Base-by-base conservation (phyloP, 768 basidiomycete genomes). In the Boletus subcaerulescens region DNA sequence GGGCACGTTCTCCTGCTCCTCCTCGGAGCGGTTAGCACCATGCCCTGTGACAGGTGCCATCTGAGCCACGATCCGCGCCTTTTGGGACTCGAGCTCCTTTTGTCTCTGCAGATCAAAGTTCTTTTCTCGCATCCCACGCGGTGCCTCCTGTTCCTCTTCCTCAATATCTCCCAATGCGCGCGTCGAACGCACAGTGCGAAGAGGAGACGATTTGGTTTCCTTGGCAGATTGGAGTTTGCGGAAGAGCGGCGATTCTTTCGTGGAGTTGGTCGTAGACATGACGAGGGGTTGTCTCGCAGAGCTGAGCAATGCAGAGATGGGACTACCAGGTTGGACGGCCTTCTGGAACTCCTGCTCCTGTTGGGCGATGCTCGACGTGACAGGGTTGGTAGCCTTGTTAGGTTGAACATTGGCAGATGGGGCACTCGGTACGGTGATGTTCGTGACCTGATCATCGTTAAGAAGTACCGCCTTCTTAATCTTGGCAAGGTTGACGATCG, bases 301-400 rank as follows among this genome's bases (percentile, higher is more conserved):
- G 61, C 83, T 88, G 62, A 99, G 80, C 46, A 99, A 74, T 3
- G 91, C 92, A 29, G 91, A 91, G 56, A 99, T 95, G 1, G 97
- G 97, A 57, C 89, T 91, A 41, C 91, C 93, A 7, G 95, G 96
- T 66, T 94, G 92, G 2, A 98, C 91, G 2, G 94, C 97, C 64
- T 89, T 87, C 75, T 90, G 88, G 86, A 98, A 98, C 71, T 98
- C 97, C 69, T 88, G 87, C 80, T 99, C 97, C 66, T 93, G 91
- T 63, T 92, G 81, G 4, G 87, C 86, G 53, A 89, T 84, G 43
- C 78, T 87, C 13, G 81, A 81, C 15, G 80, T 80, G 50, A 78
- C 75, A 45, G 74, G 79, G 65, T 76, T 78, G 41, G 54, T 55
- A 15, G 58, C 54, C 48, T 57, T 61, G 20, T 66, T 62, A 1